Base-by-base conservation (phyloP, 192 early-diverging fungal species). In the Umbelopsis sp. region DNA sequence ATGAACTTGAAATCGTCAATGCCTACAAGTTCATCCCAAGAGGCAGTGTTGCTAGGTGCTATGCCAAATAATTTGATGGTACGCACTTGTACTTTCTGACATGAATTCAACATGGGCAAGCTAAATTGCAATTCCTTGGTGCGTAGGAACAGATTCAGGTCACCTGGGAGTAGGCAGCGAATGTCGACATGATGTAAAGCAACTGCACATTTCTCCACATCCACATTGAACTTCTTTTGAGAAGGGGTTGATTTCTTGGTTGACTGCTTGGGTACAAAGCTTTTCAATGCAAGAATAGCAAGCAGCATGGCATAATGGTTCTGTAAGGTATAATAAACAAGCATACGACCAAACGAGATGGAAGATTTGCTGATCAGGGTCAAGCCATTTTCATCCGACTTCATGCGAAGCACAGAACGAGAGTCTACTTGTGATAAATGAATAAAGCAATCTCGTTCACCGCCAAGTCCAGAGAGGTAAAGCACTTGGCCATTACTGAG, bases 11-110 rank as follows among this genome's bases (percentile, higher is more conserved):
- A 16, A 68, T 81, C 65, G n/a, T 81, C 74, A 24, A 82, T 56
- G 21, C 71, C 77, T n/a, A 79, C 20, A 5, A 84, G 32, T 24
- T 82, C 65, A 26, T 80, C 82, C 82, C 82, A 84, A 31, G 59
- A 49, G 12, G 47, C 36, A 24, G 22, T 24, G 4, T 77, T 56
- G 12, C 31, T 36, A 7, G 65, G 65, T 17, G 68, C 59, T 7
- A 36, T 66, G 1, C 80, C 82, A 69, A 71, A 79, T 21, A 77
- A 21, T 2, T 29, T 69, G 0, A 70, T 34, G 22, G 70, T 74
- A 10, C 73, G 72, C 43, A 75, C 54, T 34, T 34, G 56, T 34
- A 62, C 6, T 62, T 62, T 14, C 17, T 8, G 10, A 29, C 16
- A 12, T 0, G 31, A 34, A 2, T 31, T 32, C 2, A 16, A n/a